Base-by-base conservation (phyloP, 2,329 filamentous ascomycete genomes). In the Reticulascus tulasneorum region DNA sequence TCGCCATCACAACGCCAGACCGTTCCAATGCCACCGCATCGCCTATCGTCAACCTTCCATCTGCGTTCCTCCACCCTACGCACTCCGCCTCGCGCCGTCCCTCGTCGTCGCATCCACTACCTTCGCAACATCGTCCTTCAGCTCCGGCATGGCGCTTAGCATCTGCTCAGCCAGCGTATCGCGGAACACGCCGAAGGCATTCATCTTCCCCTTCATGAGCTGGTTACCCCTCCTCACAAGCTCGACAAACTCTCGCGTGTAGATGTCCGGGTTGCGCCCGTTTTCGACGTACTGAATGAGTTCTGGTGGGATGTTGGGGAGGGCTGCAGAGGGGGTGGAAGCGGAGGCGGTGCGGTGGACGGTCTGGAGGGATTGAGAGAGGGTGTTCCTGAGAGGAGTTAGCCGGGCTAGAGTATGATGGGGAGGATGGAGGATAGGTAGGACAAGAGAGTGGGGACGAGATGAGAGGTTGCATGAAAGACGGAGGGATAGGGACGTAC, bases 171-270 rank as follows among this genome's bases (percentile, higher is more conserved):
- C 80, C 3, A 85, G 63, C 17, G 78, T 66, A 58, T 84, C 78
- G 35, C 79, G 64, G 54, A 85, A 83, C 20, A 59, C 49, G 9
- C 56, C 66, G 53, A 84, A 85, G 23, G 79, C 80, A 49, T 62
- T 56, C 58, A 71, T 66, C 66, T 84, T 84, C 37, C 81, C 81
- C 49, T 73, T 69, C 64, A 82, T 71, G 43, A 81, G 63, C 67
- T 84, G 81, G 63, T 85, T 85, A 25, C 73, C 69, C 29, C 79
- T 67, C 36, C 79, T 65, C 17, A 81, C 79, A 34, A 81, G 67
- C 72, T 85, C 81, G 51, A 84, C 79, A 51, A 85, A 84, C 64
- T 85, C 81, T 51, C 81, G 71, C 36, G 81, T 85, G 67, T 85
- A 85, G 49, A 85, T 84, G 60, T 85, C 81, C 3, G 81, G 81